Percentiles rank a stretch among this genome's conserved stretches.
Conservation (phyloP, 768 basidiomycete genomes). For the Amanita phalloides region DNA sequence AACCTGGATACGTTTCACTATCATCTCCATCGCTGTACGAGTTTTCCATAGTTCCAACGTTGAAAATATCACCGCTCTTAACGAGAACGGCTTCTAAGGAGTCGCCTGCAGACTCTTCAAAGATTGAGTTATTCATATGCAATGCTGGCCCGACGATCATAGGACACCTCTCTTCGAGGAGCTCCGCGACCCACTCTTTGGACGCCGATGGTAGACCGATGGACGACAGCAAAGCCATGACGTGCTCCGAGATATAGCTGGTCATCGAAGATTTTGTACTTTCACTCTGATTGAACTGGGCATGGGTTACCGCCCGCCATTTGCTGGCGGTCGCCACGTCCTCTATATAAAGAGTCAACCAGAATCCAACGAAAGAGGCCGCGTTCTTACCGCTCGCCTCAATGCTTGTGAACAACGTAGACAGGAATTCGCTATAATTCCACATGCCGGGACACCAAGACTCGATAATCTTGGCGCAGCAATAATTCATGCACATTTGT, state of each 20-base stretch:
- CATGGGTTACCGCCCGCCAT: conserved; percentile 19
- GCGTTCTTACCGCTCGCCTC: conserved; percentile 21
- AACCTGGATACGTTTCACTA: background rate
- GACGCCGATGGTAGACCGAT: background rate
- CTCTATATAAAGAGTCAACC: conserved; percentile 5
- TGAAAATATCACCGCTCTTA: background rate
- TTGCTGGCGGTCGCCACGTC: conserved; percentile 11
- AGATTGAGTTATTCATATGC: conserved; percentile 5
- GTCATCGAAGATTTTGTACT: background rate
- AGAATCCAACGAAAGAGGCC: background rate
- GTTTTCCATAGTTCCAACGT: conserved; percentile 2
- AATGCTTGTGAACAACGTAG: conserved; percentile 24
- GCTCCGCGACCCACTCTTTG: background rate
- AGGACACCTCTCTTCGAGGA: conserved; percentile 5
- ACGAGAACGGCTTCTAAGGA: background rate
- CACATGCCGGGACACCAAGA: conserved; percentile 33
- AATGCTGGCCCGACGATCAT: conserved; percentile 2
- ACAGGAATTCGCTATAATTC: conserved; percentile 29
- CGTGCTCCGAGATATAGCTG: background rate
- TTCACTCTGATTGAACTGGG: conserved; percentile 9
- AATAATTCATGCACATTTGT: conserved; percentile 28
- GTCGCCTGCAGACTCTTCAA: background rate
- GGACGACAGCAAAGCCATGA: background rate
- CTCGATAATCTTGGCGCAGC: conserved; percentile 26
- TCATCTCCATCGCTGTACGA: background rate